These are phyloP conservation scores for Pezicula carpinea DNA, from an alignment of 2,329 filamentous ascomycete genomes.

Conservation along the genomic window DNA sequence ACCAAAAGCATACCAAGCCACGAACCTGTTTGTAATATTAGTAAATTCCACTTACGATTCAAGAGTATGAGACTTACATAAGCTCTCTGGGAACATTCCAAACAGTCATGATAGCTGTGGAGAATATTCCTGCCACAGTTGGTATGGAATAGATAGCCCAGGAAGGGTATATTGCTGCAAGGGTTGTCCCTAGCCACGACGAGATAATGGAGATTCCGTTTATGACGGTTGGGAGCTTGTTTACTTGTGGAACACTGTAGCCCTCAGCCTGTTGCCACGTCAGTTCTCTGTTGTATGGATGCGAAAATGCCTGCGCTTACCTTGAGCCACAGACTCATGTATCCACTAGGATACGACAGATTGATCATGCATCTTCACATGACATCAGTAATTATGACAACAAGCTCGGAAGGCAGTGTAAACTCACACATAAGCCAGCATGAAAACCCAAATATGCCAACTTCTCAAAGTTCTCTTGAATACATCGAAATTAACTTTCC, in stretches of 20 bases:
- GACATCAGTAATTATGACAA: background rate
- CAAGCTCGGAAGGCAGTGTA: too few relatives aligned
- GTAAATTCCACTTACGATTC: background rate
- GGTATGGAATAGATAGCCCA: slow-evolving; percentile 28
- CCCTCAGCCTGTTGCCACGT: background rate
- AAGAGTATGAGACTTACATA: slow-evolving; percentile 10
- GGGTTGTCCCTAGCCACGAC: slow-evolving; percentile 23
- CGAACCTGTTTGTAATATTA: slow-evolving; percentile 3
- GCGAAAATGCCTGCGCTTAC: background rate
- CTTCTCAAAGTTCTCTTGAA: background rate
- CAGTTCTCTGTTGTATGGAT: background rate
- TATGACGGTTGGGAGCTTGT: slow-evolving; percentile 10
- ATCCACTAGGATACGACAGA: background rate
- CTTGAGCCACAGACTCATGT: slow-evolving; percentile 2
- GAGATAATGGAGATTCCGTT: slow-evolving; percentile 23
- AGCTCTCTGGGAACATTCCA: slow-evolving; percentile 25
- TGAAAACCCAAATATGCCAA: slow-evolving; percentile 2
- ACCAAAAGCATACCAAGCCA: slow-evolving; percentile 20
- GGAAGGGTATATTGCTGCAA: slow-evolving; percentile 31
- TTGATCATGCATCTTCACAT: background rate
- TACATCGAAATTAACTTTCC: background rate
- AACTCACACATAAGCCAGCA: background rate
- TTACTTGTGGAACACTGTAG: background rate
- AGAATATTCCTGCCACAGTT: slow-evolving; percentile 18
- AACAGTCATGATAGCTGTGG: slow-evolving; percentile 19